phyloP scores from a whole-genome alignment of 2,329 filamentous ascomycete genomes.

The Acarospora socialis region DNA sequence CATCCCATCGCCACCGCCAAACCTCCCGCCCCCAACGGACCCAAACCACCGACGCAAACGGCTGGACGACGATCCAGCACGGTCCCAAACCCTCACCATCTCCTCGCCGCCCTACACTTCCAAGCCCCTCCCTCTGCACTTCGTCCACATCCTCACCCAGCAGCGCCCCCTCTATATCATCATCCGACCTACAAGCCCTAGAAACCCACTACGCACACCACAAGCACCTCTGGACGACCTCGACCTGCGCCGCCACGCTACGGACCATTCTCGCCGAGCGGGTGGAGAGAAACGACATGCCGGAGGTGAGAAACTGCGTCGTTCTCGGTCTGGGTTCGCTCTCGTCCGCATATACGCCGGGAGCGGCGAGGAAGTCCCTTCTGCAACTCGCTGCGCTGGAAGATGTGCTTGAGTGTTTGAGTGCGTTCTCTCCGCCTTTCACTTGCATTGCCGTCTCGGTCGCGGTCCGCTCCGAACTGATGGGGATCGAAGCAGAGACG shows the following conservation, averaged over 20 bases:
- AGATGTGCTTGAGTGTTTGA: slow-evolving; percentile 31
- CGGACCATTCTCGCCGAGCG: not conserved
- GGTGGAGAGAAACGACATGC: not conserved
- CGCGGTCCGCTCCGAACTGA: slow-evolving; percentile 10
- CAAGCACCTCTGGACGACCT: no score
- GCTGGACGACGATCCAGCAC: slow-evolving; percentile 31
- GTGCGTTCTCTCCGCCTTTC: slow-evolving; percentile 18
- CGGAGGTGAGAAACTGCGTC: slow-evolving; percentile 8
- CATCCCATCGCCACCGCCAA: not conserved
- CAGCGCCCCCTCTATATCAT: no score
- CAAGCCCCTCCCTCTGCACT: no score
- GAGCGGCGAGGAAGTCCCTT: slow-evolving; percentile 33
- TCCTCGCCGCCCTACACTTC: no score
- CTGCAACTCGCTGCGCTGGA: slow-evolving; percentile 42
- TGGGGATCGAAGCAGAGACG: slow-evolving; percentile 11
- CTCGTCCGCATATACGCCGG: no score
- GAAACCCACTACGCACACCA: no score
- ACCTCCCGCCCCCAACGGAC: slow-evolving; percentile 20
- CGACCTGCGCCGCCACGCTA: no score
- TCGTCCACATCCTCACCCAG: no score
- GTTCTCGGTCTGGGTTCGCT: slow-evolving; percentile 13
- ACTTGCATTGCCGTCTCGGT: no score
- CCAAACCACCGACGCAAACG: slow-evolving; percentile 25
- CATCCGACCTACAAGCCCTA: no score
- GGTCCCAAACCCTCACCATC: slow-evolving; percentile 17